phyloP scores from a whole-genome alignment of 495 filamentous ascomycete genomes.

The Aspergillus avenaceus region DNA sequence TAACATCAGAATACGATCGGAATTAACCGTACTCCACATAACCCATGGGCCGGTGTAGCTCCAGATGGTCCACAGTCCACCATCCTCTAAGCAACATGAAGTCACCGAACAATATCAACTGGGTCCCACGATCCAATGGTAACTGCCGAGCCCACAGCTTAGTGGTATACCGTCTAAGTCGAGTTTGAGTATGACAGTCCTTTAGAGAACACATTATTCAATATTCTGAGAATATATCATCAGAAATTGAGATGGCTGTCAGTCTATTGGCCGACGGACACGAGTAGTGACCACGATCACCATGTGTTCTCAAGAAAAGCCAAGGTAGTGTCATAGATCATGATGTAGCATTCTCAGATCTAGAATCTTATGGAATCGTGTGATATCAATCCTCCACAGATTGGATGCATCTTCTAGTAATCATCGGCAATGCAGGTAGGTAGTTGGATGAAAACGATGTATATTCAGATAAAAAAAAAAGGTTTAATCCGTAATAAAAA shows the following conservation, averaged over 20 bases:
- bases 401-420: not conserved
- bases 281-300: too few species aligned
- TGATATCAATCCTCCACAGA: not conserved
- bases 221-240: too few species aligned
- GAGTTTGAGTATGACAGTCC: too few species aligned
- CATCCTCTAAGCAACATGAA: slow-evolving; percentile 22
- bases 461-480: too few species aligned
- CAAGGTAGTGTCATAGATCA: not conserved
- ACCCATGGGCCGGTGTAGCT: slow-evolving; percentile 18
- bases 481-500: too few species aligned
- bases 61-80: slow-evolving; percentile 12
- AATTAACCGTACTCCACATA: slow-evolving; percentile 23
- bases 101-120: slow-evolving; percentile 24
- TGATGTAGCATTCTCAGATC: not conserved
- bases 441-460: not conserved
- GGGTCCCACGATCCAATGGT: not conserved
- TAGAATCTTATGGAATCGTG: not conserved
- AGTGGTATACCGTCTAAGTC: too few species aligned
- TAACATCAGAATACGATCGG: slow-evolving; percentile 19
- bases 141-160: not conserved
- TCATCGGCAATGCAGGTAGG: not conserved
- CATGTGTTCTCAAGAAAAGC: too few species aligned
- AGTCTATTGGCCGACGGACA: too few species aligned
- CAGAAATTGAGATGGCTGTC: too few species aligned
- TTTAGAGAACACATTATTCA: too few species aligned